Percentiles rank a stretch among this genome's conserved stretches.
Conservation (phyloP, 2,329 filamentous ascomycete genomes). For the Aspergillus sp. region DNA sequence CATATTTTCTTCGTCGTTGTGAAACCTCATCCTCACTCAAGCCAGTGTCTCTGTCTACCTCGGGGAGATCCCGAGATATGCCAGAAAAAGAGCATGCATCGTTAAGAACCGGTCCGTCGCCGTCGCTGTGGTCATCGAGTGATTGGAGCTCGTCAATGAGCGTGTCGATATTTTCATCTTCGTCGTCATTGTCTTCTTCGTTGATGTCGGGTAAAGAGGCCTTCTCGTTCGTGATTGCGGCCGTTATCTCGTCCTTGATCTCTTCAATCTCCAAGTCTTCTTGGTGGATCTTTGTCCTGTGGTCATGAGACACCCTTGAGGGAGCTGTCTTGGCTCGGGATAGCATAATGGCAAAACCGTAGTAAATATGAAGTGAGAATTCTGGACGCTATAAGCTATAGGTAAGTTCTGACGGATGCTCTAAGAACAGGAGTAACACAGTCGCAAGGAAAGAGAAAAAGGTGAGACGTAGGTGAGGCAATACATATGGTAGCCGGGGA, state of each 20-base stretch:
- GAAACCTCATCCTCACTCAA: conserved; percentile 70
- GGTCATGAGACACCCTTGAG: background rate
- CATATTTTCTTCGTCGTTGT: conserved; percentile 67
- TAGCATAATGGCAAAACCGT: background rate
- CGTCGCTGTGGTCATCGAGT: conserved; percentile 67
- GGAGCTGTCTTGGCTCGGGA: background rate
- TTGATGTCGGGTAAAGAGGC: background rate
- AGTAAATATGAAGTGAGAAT: background rate
- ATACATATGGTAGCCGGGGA: background rate
- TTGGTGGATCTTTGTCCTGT: background rate
- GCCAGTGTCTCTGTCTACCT: conserved; percentile 72
- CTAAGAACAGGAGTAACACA: background rate
- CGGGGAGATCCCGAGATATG: conserved; percentile 72
- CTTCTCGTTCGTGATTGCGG: background rate
- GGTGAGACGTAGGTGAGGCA: background rate
- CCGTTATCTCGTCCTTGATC: background rate
- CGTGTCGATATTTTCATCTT: conserved; percentile 80
- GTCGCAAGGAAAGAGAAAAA: background rate
- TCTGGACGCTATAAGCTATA: background rate
- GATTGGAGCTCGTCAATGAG: conserved; percentile 80
- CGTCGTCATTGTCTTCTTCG: conserved; percentile 62
- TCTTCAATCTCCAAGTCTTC: background rate
- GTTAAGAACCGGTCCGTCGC: conserved; percentile 60
- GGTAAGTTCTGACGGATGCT: background rate
- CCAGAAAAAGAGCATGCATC: conserved; percentile 55